phyloP scores from a whole-genome alignment of 2,329 filamentous ascomycete genomes.

The Fusarium xyrophilum region DNA sequence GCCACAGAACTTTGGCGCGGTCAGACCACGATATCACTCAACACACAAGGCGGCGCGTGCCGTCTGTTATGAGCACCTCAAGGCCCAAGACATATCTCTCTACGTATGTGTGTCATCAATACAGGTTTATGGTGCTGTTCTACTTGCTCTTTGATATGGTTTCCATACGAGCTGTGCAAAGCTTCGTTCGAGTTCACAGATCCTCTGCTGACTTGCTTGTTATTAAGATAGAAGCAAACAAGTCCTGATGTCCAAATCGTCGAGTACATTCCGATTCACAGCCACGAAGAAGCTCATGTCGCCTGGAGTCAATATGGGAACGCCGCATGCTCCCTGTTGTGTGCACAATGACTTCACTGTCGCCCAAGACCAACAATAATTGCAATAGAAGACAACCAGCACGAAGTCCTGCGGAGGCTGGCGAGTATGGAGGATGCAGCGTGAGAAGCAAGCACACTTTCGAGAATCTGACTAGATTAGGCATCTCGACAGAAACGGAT shows the following conservation, averaged over 20 bases:
- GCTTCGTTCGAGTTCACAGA: too few species aligned
- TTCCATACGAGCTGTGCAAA: too few species aligned
- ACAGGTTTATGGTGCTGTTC: not conserved
- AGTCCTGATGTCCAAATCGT: not conserved
- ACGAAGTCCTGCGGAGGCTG: accelerated
- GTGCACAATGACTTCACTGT: accelerated
- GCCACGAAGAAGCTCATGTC: not conserved
- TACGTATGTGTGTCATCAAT: not conserved
- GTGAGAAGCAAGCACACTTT: too few species aligned
- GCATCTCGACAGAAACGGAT: not conserved
- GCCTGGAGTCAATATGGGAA: too few species aligned
- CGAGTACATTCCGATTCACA: not conserved
- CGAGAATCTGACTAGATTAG: too few species aligned
- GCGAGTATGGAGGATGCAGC: not conserved
- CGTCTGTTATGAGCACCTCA: too few species aligned
- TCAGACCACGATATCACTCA: not conserved
- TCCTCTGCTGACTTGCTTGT: not conserved
- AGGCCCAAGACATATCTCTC: too few species aligned
- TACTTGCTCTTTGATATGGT: not conserved
- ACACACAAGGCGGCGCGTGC: not conserved
- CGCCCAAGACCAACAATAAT: not conserved
- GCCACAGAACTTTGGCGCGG: not conserved
- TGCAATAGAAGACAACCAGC: not conserved
- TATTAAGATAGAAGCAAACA: not conserved
- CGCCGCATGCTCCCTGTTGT: not conserved